Base-by-base conservation (phyloP, 805 yeast species). In the Saccharomycopsis malanga region DNA sequence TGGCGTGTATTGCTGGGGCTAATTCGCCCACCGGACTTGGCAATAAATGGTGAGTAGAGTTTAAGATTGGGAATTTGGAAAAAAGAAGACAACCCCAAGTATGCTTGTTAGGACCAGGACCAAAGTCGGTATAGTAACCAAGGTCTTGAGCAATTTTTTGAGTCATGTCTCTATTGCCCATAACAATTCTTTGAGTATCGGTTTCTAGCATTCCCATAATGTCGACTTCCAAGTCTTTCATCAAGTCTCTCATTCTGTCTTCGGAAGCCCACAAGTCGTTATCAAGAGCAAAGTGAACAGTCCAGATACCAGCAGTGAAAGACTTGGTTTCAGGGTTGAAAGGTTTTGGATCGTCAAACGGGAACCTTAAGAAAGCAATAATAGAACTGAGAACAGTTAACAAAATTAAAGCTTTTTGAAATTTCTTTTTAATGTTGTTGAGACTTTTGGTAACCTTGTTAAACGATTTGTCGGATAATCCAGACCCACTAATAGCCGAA, bases 191-290 rank as follows among this genome's bases (percentile, higher is more conserved):
- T 68, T 91, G 95, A 3, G 96, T 91, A 60, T 93, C 98, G 4
- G 88, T 79, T 67, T 93, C 98, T 39, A 93, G 71, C 51, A 93
- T 67, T 0, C 98, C 98, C 57, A 93, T 76, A 38, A 93, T 83
- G 62, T 93, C 98, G 12, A 93, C 66, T 66, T 93, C 94, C 45
- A 94, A 81, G 57, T 91, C 98, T 50, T 68, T 70, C 50, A 93
- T 78, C 43, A 91, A 74, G 54, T 83, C 82, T 49, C 82, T 70
- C 96, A 93, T 91, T 55, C 97, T 76, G 37, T 77, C 80, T 65
- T 93, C 97, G 54, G 88, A 78, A 0, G 95, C 91, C 98, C 98
- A 93, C 93, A 93, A 83, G 61, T 88, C 96, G 63, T 93, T 93
- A 63, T 93, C 98, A 43, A 93, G 73, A 21, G 97, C 98, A 61